phyloP scores from a whole-genome alignment of 352 stramenopile species.

The Elongisporangium anandrum region DNA sequence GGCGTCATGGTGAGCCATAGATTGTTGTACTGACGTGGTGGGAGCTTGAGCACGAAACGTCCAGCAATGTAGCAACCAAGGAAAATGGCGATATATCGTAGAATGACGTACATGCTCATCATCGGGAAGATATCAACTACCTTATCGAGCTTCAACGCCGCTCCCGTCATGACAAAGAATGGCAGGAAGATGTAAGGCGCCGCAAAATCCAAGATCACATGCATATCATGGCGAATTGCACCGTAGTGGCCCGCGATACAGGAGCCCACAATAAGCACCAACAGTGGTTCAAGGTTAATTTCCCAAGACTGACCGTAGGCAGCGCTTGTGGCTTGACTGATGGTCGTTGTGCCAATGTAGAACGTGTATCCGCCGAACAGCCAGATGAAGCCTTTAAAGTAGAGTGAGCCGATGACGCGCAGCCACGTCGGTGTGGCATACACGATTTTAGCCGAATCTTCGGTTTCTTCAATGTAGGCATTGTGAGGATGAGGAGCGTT shows the following conservation, averaged over 20 bases:
- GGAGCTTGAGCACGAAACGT: conserved; percentile 55
- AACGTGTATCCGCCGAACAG: conserved; percentile 52
- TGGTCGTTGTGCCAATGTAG: conserved; percentile 47
- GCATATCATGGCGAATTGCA: conserved; percentile 68
- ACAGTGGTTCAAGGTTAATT: conserved; percentile 64
- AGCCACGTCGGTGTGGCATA: neutral
- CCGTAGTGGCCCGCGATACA: conserved; percentile 61
- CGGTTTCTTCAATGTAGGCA: conserved; percentile 41
- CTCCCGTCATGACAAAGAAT: conserved; percentile 78
- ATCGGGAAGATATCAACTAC: conserved; percentile 54
- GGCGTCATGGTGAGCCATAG: conserved; percentile 74
- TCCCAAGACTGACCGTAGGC: conserved; percentile 55
- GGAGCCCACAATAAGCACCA: conserved; percentile 64
- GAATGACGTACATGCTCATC: conserved; percentile 56
- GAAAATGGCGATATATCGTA: conserved; percentile 60
- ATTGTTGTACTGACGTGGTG: conserved; percentile 63
- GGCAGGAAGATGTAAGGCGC: conserved; percentile 71
- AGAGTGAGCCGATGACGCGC: conserved; percentile 26
- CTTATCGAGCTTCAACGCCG: conserved; percentile 61
- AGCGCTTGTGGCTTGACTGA: conserved; percentile 35
- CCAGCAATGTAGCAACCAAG: conserved; percentile 55
- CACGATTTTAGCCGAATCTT: conserved; percentile 2
- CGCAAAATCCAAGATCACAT: conserved; percentile 63
- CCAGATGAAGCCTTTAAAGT: conserved; percentile 66
- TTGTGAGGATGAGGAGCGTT: conserved; percentile 46